These are phyloP conservation scores for Sugiyamaella americana DNA, from an alignment of 805 yeast genomes.

Conservation along the genomic window DNA sequence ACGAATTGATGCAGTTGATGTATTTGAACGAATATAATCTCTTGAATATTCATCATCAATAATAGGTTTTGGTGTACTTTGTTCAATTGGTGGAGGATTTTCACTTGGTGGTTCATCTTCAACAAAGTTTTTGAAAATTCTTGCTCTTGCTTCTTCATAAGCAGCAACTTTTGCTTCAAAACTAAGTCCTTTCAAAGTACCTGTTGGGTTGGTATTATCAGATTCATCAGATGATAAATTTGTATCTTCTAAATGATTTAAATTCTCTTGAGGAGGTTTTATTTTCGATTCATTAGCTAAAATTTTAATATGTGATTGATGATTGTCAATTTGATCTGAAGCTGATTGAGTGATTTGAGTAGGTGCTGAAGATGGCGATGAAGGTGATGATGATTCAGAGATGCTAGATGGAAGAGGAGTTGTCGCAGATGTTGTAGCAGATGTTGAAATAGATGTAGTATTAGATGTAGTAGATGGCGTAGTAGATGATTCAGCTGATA, in stretches of 20 bases:
- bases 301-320: no score
- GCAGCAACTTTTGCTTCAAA: slow-evolving; percentile 36
- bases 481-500: no score
- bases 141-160: slow-evolving; percentile 36
- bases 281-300: no score
- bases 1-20: no score
- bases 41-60: neutral
- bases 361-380: neutral
- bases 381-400: no score
- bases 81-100: neutral
- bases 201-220: neutral
- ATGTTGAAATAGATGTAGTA: neutral
- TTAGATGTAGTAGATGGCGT: neutral
- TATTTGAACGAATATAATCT: neutral
- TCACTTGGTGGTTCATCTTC: slow-evolving; percentile 1
- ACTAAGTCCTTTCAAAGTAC: slow-evolving; percentile 14
- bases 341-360: neutral
- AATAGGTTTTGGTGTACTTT: neutral
- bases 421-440: neutral
- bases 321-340: neutral
- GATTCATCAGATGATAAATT: neutral
- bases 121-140: slow-evolving; percentile 32
- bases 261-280: neutral
- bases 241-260: neutral
- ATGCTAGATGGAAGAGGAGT: no score